These are phyloP conservation scores for Epicoccum nigrum DNA, from an alignment of 2,329 filamentous ascomycete species.

Conservation along the genomic window DNA sequence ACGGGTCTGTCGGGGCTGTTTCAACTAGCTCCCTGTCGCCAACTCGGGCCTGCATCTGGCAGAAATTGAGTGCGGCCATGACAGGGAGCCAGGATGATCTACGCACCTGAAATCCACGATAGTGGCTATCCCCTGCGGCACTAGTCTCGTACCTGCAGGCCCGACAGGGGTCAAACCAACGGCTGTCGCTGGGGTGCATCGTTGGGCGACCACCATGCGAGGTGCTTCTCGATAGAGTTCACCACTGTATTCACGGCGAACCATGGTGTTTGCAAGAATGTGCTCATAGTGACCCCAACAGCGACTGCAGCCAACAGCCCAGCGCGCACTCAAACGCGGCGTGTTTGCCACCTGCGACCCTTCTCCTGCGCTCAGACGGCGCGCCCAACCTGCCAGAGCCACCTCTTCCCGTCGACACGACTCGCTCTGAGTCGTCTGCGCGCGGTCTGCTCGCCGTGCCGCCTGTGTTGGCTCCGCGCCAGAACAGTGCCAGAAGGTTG, in stretches of 20 bases:
- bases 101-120: slow-evolving; percentile 34
- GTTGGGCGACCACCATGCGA: slow-evolving; percentile 12
- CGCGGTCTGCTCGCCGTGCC: slow-evolving; percentile 28
- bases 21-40: slow-evolving; percentile 42
- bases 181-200: slow-evolving; percentile 22
- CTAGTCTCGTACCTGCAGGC: slow-evolving; percentile 31
- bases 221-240: slow-evolving; percentile 6
- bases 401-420: slow-evolving; percentile 18
- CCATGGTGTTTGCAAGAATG: neutral
- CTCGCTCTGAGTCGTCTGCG: slow-evolving; percentile 20
- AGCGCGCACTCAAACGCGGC: neutral
- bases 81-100: slow-evolving; percentile 38
- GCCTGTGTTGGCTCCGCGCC: slow-evolving; percentile 31
- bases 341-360: slow-evolving; percentile 3
- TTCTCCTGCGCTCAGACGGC: slow-evolving; percentile 12
- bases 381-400: slow-evolving; percentile 11
- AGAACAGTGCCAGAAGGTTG: slow-evolving; percentile 37
- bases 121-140: slow-evolving; percentile 27
- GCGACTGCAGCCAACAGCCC: no score
- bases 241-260: slow-evolving; percentile 2
- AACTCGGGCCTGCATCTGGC: slow-evolving; percentile 30
- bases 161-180: slow-evolving; percentile 26
- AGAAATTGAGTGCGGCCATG: slow-evolving; percentile 30
- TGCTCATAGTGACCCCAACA: no score
- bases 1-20: slow-evolving; percentile 48